phyloP scores from a whole-genome alignment of 164 flowering plant genomes.

The Protea cynaroides region DNA sequence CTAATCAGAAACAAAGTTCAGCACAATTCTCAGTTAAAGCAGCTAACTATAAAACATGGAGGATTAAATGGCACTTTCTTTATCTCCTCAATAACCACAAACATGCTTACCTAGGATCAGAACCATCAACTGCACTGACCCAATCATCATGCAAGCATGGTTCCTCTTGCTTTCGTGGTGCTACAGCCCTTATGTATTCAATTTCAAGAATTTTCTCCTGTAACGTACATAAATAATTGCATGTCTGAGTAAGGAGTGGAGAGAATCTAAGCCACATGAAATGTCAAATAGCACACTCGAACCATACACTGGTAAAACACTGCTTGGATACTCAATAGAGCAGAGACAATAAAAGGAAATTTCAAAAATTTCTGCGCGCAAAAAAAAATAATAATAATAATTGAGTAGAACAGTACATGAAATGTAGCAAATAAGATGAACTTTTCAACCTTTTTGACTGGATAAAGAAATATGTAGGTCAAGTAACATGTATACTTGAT shows the following conservation, averaged over 20 bases:
- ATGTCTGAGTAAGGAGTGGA: background rate
- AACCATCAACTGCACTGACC: slow-evolving; percentile 95
- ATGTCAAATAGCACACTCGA: too few relatives aligned
- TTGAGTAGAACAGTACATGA: too few relatives aligned
- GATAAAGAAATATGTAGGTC: background rate
- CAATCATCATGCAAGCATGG: slow-evolving; percentile 90
- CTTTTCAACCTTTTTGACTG: too few relatives aligned
- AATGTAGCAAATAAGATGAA: too few relatives aligned
- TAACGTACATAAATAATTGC: slow-evolving; percentile 6
- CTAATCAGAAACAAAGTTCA: too few relatives aligned
- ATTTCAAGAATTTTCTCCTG: slow-evolving; percentile 88
- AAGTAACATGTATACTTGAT: background rate
- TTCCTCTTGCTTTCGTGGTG: slow-evolving; percentile 71
- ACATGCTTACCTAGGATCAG: slow-evolving; percentile 56
- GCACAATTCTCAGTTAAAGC: background rate
- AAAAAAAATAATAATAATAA: too few relatives aligned
- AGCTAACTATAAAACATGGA: background rate
- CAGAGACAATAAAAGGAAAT: too few relatives aligned
- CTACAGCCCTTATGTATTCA: slow-evolving; percentile 81
- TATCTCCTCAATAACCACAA: background rate
- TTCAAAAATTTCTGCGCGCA: too few relatives aligned
- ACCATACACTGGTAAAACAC: too few relatives aligned
- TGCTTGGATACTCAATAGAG: too few relatives aligned
- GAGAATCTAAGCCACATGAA: too few relatives aligned
- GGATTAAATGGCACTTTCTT: background rate